Evolutionary conservation across 768 basidiomycete species (phyloP).

Genomic region (Panus rudis): DNA sequence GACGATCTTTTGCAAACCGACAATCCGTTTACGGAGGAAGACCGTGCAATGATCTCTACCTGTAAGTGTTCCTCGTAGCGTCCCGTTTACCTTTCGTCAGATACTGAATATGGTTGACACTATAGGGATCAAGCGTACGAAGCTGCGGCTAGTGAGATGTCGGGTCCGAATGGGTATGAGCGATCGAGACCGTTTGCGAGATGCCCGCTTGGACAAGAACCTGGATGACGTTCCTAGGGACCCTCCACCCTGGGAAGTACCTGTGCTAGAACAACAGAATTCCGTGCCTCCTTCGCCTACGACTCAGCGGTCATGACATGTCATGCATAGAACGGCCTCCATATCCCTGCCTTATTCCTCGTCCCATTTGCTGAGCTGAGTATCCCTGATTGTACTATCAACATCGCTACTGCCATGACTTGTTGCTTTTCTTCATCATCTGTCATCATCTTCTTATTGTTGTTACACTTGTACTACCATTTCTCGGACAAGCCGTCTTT

Average conservation of each 20-base stretch:
- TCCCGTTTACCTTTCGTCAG: constrained; percentile 1
- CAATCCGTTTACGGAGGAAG: constrained; percentile 82
- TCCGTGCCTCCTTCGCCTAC: no score
- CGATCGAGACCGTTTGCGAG: constrained; percentile 62
- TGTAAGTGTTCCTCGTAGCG: constrained; percentile 39
- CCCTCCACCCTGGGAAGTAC: constrained; percentile 51
- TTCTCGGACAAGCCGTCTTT: no score
- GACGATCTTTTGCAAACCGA: constrained; percentile 80
- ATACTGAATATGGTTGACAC: constrained; percentile 1
- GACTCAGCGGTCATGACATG: no score
- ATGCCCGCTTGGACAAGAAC: constrained; percentile 75
- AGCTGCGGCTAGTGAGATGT: constrained; percentile 75
- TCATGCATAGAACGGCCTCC: no score
- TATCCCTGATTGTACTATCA: no score
- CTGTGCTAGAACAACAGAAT: no score
- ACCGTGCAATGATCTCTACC: constrained; percentile 68
- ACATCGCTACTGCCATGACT: no score
- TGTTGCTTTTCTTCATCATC: no score
- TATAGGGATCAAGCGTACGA: constrained; percentile 79
- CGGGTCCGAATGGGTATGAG: constrained; percentile 73
- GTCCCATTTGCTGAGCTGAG: no score
- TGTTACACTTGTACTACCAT: no score
- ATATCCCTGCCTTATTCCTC: no score
- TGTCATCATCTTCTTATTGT: no score
- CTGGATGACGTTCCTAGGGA: constrained; percentile 63